Evolutionary conservation across 2,329 filamentous ascomycete species (phyloP), one percentile per base, ranked within the genome.

Genomic region (Pestalotiopsis sp.): DNA sequence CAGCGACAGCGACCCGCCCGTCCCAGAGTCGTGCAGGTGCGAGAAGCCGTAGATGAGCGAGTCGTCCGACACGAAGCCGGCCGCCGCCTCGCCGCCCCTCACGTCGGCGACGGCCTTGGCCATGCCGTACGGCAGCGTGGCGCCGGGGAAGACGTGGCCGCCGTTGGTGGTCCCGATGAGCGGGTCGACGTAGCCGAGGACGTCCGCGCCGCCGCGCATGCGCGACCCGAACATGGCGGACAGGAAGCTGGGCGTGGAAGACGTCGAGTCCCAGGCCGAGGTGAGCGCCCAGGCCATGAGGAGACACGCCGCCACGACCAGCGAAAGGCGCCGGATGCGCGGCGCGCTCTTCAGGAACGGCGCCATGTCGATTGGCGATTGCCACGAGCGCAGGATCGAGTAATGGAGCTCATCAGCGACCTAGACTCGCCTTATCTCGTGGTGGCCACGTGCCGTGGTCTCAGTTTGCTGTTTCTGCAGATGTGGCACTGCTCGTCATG

Each of bases 1-100:
- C 68, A 87, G 73, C 4, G 85, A 87, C 7, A 84, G 83, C 38
- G 67, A 73, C 76, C 31, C 31, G 31, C 31, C 31, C 31, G 31
- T 36, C 31, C 31, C 77, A 38, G 76, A 78, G 69, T 79, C 77
- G 68, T 79, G 77, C 5, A 79, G 69, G 45, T 78, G 76, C 4
- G 77, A 78, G 64, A 79, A 79, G n/a, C 77, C 77, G 20, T 70
- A 69, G 4, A 79, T 75, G 36, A 72, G 66, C 1, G 77, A 79
- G 20, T 77, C 69, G 67, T 79, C 77, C 3, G 74, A 79, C 9
- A 78, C 77, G 56, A 77, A 79, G 14, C 77, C 77, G n/a, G 75
- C 76, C 2, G 77, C 76, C 23, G 70, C 72, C 67, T 79, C 77
- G 6, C 66, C 75, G 39, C 74, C 77, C 17, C 70, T 70, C 14